These are phyloP conservation scores for Cinnamomum micranthum DNA, from an alignment of 164 flowering plant species.

Conservation along the genomic window DNA sequence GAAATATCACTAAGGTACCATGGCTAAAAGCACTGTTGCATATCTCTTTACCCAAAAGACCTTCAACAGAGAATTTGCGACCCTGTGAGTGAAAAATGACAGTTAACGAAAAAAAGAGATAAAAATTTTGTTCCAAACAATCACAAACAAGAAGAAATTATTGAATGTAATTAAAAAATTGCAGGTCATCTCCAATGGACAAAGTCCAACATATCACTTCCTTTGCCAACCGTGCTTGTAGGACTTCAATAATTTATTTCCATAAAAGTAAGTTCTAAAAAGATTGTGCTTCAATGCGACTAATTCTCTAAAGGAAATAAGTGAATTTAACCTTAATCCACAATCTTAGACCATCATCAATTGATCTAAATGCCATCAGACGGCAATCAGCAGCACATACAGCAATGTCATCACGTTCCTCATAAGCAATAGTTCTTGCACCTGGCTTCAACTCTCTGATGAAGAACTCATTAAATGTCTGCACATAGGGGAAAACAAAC, in stretches of 20 bases:
- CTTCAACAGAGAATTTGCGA: conserved; percentile 83
- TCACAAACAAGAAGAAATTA: background rate
- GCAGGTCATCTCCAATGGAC: background rate
- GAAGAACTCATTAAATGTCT: conserved; percentile 97
- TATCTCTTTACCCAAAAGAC: conserved; percentile 69
- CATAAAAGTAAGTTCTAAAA: background rate
- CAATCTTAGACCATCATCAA: conserved; percentile 68
- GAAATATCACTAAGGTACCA: conserved; percentile 86
- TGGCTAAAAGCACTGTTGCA: conserved; percentile 43
- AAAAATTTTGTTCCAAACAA: background rate
- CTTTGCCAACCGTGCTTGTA: background rate
- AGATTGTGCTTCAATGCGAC: background rate
- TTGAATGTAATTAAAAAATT: background rate
- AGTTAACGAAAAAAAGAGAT: background rate
- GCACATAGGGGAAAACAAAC: conserved; percentile 20
- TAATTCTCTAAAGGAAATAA: background rate
- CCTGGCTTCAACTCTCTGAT: conserved; percentile 84
- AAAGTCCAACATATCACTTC: background rate
- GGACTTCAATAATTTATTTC: too few species aligned
- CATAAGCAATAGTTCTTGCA: conserved; percentile 66
- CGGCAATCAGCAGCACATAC: conserved; percentile 93
- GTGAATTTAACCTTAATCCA: conserved; percentile 77
- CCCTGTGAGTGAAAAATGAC: conserved; percentile 46
- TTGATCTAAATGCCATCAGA: conserved; percentile 72
- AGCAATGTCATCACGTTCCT: conserved; percentile 72